phyloP scores from a whole-genome alignment of 345 rosid species.

The Streptanthus diversifolius region DNA sequence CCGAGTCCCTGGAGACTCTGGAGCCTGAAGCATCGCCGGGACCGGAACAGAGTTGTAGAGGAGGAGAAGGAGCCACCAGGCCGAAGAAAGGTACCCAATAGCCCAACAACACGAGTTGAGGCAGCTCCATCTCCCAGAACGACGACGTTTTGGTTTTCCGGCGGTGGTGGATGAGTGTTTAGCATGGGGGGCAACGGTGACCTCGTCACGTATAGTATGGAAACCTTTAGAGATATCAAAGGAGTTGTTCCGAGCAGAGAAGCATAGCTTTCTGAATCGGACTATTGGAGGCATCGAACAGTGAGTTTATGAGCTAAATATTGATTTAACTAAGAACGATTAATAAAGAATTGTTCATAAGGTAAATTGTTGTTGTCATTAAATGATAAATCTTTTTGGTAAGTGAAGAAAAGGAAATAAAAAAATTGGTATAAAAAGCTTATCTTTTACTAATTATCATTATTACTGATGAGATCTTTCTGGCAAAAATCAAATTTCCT shows the following conservation, averaged over 20 bases:
- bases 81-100: constrained; percentile 55
- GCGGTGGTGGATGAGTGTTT: neutral
- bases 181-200: neutral
- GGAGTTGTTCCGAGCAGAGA: neutral
- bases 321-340: neutral
- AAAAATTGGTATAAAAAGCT: neutral
- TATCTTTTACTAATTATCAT: no score
- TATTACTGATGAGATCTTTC: no score
- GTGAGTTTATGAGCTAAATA: neutral
- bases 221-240: neutral
- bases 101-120: constrained; percentile 57
- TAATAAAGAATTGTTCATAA: neutral
- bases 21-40: constrained; percentile 47
- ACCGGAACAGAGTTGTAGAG: constrained; percentile 49
- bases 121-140: constrained; percentile 44
- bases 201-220: neutral
- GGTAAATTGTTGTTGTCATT: neutral
- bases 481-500: no score
- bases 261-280: constrained; percentile 51
- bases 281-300: constrained; percentile 46
- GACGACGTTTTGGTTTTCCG: constrained; percentile 22
- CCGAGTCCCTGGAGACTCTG: constrained; percentile 51
- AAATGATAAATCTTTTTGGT: neutral
- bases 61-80: constrained; percentile 64
- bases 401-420: neutral